Evolutionary conservation across 2,329 filamentous ascomycete species (phyloP).

Genomic region (Cercospora citrullina): DNA sequence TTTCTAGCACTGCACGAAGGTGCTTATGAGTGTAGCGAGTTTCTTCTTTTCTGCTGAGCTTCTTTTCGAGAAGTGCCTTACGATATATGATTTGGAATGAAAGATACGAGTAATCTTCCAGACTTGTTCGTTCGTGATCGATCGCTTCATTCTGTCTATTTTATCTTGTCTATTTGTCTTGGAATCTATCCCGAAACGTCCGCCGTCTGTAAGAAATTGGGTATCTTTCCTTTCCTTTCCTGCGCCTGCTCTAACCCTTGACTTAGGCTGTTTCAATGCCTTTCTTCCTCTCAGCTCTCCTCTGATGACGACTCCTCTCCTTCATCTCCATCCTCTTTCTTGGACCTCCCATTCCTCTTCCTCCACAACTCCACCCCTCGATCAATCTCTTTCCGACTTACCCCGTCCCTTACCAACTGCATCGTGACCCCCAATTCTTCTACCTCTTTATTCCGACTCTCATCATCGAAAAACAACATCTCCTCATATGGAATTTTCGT

Average conservation of each 20-base stretch:
- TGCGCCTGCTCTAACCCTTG: not conserved
- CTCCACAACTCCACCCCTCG: conserved; percentile 80
- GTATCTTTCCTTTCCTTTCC: not conserved
- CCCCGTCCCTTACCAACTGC: conserved; percentile 76
- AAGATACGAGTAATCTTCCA: not conserved
- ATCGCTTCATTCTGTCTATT: not conserved
- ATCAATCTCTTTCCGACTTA: conserved; percentile 75
- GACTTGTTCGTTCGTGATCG: not conserved
- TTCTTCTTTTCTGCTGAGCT: not conserved
- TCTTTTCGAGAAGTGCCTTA: not conserved
- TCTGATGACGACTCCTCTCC: not conserved
- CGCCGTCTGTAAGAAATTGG: not conserved
- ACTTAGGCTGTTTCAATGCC: not conserved
- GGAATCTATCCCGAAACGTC: not conserved
- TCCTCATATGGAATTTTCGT: conserved; percentile 74
- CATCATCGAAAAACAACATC: conserved; percentile 96
- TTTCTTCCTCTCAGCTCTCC: not conserved
- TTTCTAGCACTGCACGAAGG: not conserved
- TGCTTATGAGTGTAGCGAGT: not conserved
- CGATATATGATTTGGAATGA: not conserved
- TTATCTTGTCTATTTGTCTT: not conserved
- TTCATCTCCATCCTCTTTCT: conserved; percentile 26
- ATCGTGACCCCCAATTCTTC: conserved; percentile 79
- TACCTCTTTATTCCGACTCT: conserved; percentile 81
- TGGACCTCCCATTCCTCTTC: conserved; percentile 59